Conservation (phyloP, 129 eudicot genomes). For the Oenanthe sinensis region DNA sequence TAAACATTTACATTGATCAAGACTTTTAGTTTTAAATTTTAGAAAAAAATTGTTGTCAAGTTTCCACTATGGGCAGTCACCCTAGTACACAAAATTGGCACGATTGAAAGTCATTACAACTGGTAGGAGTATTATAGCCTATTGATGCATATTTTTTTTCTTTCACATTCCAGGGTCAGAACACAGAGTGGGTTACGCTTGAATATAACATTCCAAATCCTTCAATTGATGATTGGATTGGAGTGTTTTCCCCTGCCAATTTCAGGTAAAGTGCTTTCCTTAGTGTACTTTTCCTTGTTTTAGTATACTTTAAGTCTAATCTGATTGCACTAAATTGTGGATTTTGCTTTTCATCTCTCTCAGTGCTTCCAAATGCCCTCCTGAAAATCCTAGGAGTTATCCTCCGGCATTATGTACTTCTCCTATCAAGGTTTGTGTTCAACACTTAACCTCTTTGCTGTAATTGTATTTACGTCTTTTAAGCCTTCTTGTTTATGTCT, state of each 20-base stretch:
- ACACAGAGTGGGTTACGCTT: slow-evolving; percentile 60
- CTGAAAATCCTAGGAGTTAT: slow-evolving; percentile 48
- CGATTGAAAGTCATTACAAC: background rate
- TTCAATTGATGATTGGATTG: slow-evolving; percentile 78
- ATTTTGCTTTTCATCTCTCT: slow-evolving; percentile 8
- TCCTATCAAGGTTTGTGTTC: slow-evolving; percentile 69
- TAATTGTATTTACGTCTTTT: background rate
- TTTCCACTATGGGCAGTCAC: background rate
- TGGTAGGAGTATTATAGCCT: background rate
- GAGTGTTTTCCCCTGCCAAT: slow-evolving; percentile 92
- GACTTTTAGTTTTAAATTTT: background rate
- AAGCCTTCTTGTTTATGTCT: background rate
- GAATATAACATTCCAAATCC: slow-evolving; percentile 51
- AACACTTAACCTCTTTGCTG: slow-evolving; percentile 12
- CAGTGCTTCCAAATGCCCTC: slow-evolving; percentile 64
- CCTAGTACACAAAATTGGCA: background rate
- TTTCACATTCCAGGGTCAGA: slow-evolving; percentile 35
- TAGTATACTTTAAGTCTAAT: background rate
- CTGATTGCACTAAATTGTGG: background rate
- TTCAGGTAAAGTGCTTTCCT: slow-evolving; percentile 43
- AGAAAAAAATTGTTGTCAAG: background rate
- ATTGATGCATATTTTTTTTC: background rate
- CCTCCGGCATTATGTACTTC: slow-evolving; percentile 83
- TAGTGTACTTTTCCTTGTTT: background rate
- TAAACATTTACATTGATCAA: background rate